A percentile compares a stretch with the other conserved stretches of the same genome.
These are phyloP conservation scores for Picochlorum sp. DNA, from an alignment of 139 green algal species.

Conservation along the genomic window DNA sequence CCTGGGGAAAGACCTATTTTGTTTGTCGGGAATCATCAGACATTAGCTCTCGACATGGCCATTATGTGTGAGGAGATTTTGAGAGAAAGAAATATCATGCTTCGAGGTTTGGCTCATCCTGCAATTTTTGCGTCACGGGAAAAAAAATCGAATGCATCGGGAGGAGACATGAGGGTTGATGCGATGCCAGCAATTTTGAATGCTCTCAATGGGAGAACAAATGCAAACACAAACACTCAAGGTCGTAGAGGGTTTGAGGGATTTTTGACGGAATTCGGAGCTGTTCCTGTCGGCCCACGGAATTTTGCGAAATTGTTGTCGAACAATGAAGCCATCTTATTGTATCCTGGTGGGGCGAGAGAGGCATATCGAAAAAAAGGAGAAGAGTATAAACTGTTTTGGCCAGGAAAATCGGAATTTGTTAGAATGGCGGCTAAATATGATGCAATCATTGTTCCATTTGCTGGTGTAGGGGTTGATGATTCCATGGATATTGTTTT, in stretches of 20 bases:
- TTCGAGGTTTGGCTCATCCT: conserved; percentile 76
- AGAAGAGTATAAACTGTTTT: conserved; percentile 89
- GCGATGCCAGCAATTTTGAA: conserved; percentile 1
- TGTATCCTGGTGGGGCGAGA: conserved; percentile 78
- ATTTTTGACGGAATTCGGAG: conserved; percentile 78
- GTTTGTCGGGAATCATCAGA: conserved; percentile 93
- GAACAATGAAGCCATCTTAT: conserved; percentile 62
- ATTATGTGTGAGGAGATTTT: conserved; percentile 67
- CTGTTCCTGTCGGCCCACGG: conserved; percentile 65
- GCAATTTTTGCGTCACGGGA: conserved; percentile 12
- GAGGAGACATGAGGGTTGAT: neutral
- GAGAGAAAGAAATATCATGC: conserved; percentile 40
- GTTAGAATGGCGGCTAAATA: conserved; percentile 78
- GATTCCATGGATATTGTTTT: conserved; percentile 51
- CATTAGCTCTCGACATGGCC: conserved; percentile 65
- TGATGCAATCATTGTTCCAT: conserved; percentile 87
- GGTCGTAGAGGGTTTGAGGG: conserved; percentile 19
- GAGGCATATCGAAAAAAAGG: conserved; percentile 65
- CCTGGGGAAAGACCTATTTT: conserved; percentile 45
- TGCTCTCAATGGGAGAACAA: neutral
- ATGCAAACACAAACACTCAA: neutral
- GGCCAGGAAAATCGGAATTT: conserved; percentile 82
- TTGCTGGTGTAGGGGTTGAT: conserved; percentile 74
- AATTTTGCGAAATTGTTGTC: conserved; percentile 72
- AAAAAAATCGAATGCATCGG: neutral